Evolutionary conservation across 1,284 basidiomycete species (phyloP).

Genomic region (Boletellus dicymbophilus): DNA sequence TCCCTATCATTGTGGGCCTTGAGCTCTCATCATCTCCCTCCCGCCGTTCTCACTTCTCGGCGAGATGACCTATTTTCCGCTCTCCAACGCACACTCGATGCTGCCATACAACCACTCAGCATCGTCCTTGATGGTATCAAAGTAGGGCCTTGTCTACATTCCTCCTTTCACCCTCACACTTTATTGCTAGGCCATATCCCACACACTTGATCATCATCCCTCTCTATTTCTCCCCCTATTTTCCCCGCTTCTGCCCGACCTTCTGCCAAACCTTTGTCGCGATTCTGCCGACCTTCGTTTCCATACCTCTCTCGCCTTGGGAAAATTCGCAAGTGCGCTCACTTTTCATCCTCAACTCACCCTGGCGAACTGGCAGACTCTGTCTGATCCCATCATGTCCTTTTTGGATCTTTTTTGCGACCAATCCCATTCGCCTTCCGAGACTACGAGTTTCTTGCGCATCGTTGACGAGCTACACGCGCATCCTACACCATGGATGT

Average conservation of each 20-base stretch:
- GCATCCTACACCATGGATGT: constrained; percentile 34
- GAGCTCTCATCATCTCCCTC: constrained; percentile 47
- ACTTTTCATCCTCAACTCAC: constrained; percentile 16
- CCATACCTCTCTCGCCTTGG: constrained; percentile 41
- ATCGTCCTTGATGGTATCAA: constrained; percentile 42
- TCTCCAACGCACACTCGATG: constrained; percentile 36
- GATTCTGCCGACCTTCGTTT: constrained; percentile 37
- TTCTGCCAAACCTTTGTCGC: constrained; percentile 39
- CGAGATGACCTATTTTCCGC: constrained; percentile 31
- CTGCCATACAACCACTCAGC: constrained; percentile 2
- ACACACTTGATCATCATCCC: constrained; percentile 37
- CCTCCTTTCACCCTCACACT: constrained; percentile 2
- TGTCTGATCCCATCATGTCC: constrained; percentile 21
- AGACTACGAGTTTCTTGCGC: constrained; percentile 9
- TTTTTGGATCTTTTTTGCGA: constrained; percentile 32
- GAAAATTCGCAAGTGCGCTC: constrained; percentile 40
- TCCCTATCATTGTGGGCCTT: constrained; percentile 51
- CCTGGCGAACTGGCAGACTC: constrained; percentile 8
- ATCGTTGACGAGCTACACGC: constrained; percentile 22
- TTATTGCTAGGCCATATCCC: constrained; percentile 39
- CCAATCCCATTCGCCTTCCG: constrained; percentile 3
- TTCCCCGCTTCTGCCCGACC: constrained; percentile 35
- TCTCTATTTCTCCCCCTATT: constrained; percentile 36
- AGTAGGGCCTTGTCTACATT: constrained; percentile 28
- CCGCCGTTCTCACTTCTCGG: constrained; percentile 34